Evolutionary conservation across 2,329 filamentous ascomycete genomes (phyloP).

Genomic region (Colletotrichum sp.): DNA sequence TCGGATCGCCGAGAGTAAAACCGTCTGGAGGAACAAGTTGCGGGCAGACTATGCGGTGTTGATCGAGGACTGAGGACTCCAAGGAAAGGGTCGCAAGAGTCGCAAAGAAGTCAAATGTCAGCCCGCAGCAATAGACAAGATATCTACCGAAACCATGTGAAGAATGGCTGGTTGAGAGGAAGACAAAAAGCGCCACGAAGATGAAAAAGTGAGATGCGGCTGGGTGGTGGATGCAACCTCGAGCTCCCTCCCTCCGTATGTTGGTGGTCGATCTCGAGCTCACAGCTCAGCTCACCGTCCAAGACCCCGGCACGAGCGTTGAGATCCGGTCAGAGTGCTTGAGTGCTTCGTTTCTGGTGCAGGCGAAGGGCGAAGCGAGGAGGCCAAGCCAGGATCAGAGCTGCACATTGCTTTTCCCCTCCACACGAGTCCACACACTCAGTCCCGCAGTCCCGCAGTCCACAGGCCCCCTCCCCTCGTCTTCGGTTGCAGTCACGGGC

Average conservation of each 20-base stretch:
- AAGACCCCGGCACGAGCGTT: background rate
- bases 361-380: slow-evolving; percentile 6
- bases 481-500: background rate
- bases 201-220: background rate
- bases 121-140: background rate
- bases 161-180: background rate
- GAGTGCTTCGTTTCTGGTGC: background rate
- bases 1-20: background rate
- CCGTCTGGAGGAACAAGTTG: background rate
- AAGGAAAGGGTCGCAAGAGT: background rate
- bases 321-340: background rate
- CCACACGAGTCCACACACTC: background rate
- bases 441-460: background rate
- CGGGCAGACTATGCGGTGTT: background rate
- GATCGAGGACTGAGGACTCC: background rate
- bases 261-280: background rate
- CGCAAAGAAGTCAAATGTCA: background rate
- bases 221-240: background rate
- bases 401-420: background rate
- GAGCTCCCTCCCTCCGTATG: background rate
- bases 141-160: background rate
- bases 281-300: background rate
- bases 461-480: background rate
- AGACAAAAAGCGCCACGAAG: background rate
- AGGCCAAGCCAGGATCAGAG: slow-evolving; percentile 10